Evolutionary conservation across 306 rosid genomes (phyloP).

Genomic region (Urtica urens): DNA sequence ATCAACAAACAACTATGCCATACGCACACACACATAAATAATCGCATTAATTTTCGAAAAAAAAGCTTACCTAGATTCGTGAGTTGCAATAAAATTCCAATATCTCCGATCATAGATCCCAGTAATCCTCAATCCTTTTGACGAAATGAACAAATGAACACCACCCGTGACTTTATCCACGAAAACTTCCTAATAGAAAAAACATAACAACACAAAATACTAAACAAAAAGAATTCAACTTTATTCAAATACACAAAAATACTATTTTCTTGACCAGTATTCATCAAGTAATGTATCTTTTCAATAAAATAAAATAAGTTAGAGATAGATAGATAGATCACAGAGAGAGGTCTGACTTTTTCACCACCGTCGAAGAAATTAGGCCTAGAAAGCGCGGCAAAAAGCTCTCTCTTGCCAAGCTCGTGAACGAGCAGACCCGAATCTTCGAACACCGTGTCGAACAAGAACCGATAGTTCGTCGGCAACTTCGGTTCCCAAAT

Average conservation of each 20-base stretch:
- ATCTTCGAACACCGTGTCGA: slow-evolving; percentile 38
- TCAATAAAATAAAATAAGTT: not conserved
- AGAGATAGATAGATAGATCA: not conserved
- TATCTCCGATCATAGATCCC: slow-evolving; percentile 94
- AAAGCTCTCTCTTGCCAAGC: slow-evolving; percentile 52
- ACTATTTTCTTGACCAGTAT: too few relatives aligned
- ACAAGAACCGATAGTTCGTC: slow-evolving; percentile 44
- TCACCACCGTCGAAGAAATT: slow-evolving; percentile 47
- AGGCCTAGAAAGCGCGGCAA: slow-evolving; percentile 55
- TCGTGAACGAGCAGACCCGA: not conserved
- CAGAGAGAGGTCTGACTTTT: slow-evolving; percentile 32
- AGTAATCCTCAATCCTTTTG: slow-evolving; percentile 58
- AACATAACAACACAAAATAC: slow-evolving; percentile 1
- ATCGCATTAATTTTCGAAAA: not conserved
- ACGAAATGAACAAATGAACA: slow-evolving; percentile 50
- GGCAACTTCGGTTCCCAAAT: slow-evolving; percentile 85
- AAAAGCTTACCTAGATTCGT: slow-evolving; percentile 70
- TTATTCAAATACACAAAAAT: too few relatives aligned
- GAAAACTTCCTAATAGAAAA: slow-evolving; percentile 54
- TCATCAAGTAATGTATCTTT: too few relatives aligned
- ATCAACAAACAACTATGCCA: not conserved
- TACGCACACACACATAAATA: not conserved
- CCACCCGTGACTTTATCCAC: slow-evolving; percentile 61
- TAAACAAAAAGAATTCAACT: not conserved
- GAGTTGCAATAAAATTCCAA: slow-evolving; percentile 60